These are phyloP conservation scores for Syzygium oleosum DNA, from an alignment of 345 rosid genomes.

Conservation along the genomic window DNA sequence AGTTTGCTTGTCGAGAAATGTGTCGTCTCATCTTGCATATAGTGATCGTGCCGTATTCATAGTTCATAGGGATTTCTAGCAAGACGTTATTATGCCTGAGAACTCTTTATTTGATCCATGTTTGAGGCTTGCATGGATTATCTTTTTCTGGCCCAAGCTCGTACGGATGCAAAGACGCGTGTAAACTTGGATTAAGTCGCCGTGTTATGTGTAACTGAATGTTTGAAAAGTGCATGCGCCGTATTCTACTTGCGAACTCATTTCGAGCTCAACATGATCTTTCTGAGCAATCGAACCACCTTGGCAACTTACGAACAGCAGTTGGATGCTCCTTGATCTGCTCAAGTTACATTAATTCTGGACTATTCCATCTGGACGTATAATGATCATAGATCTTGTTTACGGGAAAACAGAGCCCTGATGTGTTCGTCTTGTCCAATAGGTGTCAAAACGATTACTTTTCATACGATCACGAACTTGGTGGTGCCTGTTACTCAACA, in stretches of 20 bases:
- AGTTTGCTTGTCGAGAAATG: background rate
- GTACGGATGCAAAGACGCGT: background rate
- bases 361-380: background rate
- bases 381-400: background rate
- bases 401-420: background rate
- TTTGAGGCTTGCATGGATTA: background rate
- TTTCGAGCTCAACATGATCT: background rate
- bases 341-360: background rate
- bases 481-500: background rate
- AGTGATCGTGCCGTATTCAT: background rate
- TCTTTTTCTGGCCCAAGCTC: background rate
- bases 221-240: background rate
- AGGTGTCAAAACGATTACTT: background rate
- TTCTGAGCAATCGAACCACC: background rate
- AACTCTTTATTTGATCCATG: background rate
- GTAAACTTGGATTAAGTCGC: background rate
- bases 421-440: background rate
- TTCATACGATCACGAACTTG: background rate
- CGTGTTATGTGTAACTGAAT: background rate
- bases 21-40: background rate
- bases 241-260: background rate
- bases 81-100: background rate
- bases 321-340: background rate
- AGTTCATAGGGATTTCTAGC: background rate
- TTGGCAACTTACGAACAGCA: background rate